A percentile compares a stretch with the other conserved stretches of the same genome.
Conservation (phyloP, 2,329 filamentous ascomycete species). For the Ophiocordyceps sinensis region DNA sequence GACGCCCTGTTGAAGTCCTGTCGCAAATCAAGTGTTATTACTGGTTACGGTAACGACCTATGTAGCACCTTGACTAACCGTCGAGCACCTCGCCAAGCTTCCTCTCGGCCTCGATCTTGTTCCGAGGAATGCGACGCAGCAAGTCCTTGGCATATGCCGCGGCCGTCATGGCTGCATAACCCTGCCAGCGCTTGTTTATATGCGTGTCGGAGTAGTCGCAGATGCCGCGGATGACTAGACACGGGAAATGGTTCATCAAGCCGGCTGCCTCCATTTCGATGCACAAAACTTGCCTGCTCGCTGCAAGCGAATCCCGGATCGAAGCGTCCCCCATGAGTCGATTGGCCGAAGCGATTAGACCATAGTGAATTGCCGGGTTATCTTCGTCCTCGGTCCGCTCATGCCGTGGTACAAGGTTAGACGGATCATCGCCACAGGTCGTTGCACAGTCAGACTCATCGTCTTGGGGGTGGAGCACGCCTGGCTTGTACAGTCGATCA, state of each 20-base stretch:
- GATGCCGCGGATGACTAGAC: not conserved
- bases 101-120: not conserved
- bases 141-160: conserved; percentile 4
- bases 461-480: not conserved
- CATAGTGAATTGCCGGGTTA: not conserved
- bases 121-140: conserved; percentile 3
- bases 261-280: conserved; percentile 2
- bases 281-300: conserved; percentile 6
- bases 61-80: not conserved
- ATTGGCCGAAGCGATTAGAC: not conserved
- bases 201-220: not conserved
- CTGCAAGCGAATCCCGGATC: conserved; percentile 3
- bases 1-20: too few species aligned
- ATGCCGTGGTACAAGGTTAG: not conserved
- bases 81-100: not conserved
- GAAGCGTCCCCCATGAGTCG: not conserved
- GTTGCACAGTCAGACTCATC: not conserved
- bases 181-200: not conserved
- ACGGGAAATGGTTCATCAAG: not conserved
- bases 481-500: not conserved
- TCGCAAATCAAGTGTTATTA: too few species aligned
- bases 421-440: not conserved
- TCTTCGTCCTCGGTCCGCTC: not conserved
- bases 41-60: not conserved
- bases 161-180: not conserved